Evolutionary conservation across 305 asterid species (phyloP).

Genomic region (Fraxinus dipetala): DNA sequence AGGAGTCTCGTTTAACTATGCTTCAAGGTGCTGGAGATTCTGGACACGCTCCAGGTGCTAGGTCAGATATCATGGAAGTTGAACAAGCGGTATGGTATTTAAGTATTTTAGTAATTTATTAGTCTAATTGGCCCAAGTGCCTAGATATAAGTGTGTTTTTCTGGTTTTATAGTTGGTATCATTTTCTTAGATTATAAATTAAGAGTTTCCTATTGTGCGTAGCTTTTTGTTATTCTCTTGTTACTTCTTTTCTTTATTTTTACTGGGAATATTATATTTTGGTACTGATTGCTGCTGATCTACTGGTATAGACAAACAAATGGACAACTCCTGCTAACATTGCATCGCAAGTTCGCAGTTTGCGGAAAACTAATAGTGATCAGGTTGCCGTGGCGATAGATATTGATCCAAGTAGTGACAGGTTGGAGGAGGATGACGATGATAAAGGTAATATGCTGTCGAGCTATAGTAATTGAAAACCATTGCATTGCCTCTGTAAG

Average conservation of each 20-base stretch:
- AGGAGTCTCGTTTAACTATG: conserved; percentile 64
- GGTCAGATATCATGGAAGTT: conserved; percentile 83
- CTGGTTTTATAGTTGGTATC: neutral
- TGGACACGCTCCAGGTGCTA: conserved; percentile 45
- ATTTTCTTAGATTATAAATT: neutral
- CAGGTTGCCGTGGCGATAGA: conserved; percentile 92
- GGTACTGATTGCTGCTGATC: conserved; percentile 23
- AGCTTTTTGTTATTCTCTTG: neutral
- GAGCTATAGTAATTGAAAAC: conserved; percentile 13
- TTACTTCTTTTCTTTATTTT: neutral
- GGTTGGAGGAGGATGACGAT: conserved; percentile 70
- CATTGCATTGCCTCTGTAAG: neutral
- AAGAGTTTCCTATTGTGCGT: neutral
- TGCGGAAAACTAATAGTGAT: conserved; percentile 79
- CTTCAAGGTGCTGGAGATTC: conserved; percentile 61
- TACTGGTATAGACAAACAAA: conserved; percentile 59
- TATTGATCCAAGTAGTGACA: conserved; percentile 53
- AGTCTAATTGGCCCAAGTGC: conserved; percentile 11
- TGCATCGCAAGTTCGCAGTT: conserved; percentile 88
- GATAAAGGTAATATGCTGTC: conserved; percentile 65
- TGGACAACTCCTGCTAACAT: conserved; percentile 35
- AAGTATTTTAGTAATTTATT: conserved; percentile 19
- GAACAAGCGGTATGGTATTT: conserved; percentile 70
- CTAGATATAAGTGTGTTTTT: neutral
- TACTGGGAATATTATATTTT: conserved; percentile 19